phyloP scores from a whole-genome alignment of 192 early-diverging fungal species.

The Helicostylum pulchrum region DNA sequence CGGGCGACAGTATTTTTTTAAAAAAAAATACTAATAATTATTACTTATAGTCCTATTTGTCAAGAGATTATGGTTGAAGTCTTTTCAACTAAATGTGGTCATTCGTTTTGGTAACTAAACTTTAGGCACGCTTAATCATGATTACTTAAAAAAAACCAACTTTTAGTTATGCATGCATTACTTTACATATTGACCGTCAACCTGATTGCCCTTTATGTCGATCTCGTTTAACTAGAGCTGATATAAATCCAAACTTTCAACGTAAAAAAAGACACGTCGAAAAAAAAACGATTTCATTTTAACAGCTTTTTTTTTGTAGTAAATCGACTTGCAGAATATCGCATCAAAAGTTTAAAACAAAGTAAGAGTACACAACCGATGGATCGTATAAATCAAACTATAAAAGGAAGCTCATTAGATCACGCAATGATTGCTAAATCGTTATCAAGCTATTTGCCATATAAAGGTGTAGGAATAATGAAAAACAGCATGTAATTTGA shows the following conservation, averaged over 20 bases:
- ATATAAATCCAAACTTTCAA: conserved; percentile 84
- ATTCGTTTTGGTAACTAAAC: conserved; percentile 71
- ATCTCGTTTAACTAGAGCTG: conserved; percentile 49
- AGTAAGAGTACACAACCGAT: background rate
- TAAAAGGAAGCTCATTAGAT: background rate
- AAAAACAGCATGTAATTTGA: no score
- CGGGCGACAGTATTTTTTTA: background rate
- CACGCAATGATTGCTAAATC: background rate
- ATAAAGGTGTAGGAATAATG: background rate
- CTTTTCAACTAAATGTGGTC: conserved; percentile 78
- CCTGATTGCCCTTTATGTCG: conserved; percentile 72
- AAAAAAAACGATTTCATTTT: background rate
- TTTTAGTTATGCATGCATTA: conserved; percentile 71
- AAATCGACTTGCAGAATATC: conserved; percentile 7
- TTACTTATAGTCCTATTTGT: conserved; percentile 66
- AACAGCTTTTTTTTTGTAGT: background rate
- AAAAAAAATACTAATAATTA: background rate
- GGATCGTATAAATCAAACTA: background rate
- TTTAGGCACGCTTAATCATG: background rate
- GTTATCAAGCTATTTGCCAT: background rate
- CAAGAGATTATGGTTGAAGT: conserved; percentile 66
- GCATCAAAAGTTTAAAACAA: background rate
- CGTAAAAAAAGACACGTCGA: conserved; percentile 39
- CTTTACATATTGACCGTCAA: conserved; percentile 54
- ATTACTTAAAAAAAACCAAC: conserved; percentile 1